Percentiles rank a stretch among this genome's conserved stretches.
Evolutionary conservation across 2,329 filamentous ascomycete genomes (phyloP).

Genomic region (Calycina herbarum): DNA sequence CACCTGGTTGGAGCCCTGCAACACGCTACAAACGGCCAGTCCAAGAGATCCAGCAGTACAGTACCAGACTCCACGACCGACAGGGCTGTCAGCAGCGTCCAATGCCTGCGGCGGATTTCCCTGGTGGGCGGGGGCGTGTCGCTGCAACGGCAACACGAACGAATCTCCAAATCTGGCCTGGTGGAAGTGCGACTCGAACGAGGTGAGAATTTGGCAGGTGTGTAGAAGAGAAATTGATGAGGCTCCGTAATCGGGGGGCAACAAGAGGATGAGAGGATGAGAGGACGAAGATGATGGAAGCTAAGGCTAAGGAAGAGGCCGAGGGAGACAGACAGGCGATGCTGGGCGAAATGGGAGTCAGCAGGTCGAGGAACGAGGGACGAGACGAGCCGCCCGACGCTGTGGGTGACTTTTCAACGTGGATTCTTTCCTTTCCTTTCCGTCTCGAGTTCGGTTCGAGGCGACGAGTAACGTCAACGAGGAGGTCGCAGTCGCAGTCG

Average conservation of each 20-base stretch:
- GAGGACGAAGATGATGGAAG: conserved; percentile 4
- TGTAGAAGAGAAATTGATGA: background rate
- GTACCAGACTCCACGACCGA: background rate
- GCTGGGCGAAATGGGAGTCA: background rate
- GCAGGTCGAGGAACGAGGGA: background rate
- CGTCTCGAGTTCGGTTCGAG: too few relatives aligned
- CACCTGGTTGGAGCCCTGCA: background rate
- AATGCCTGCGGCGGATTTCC: background rate
- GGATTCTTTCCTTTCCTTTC: too few relatives aligned
- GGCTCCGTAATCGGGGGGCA: background rate
- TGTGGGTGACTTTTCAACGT: background rate
- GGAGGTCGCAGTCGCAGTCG: too few relatives aligned
- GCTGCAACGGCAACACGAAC: too few relatives aligned
- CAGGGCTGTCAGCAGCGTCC: background rate
- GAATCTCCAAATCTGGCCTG: too few relatives aligned
- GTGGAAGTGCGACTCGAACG: background rate
- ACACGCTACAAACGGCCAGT: conserved; percentile 3
- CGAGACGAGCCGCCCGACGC: background rate
- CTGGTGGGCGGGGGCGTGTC: too few relatives aligned
- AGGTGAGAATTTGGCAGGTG: background rate
- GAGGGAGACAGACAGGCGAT: background rate
- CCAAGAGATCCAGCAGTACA: background rate
- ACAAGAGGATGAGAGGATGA: background rate
- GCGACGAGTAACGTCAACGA: too few relatives aligned
- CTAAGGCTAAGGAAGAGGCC: background rate